phyloP scores from a whole-genome alignment of 2,329 filamentous ascomycete species.

The Aspergillus pseudoglaucus region DNA sequence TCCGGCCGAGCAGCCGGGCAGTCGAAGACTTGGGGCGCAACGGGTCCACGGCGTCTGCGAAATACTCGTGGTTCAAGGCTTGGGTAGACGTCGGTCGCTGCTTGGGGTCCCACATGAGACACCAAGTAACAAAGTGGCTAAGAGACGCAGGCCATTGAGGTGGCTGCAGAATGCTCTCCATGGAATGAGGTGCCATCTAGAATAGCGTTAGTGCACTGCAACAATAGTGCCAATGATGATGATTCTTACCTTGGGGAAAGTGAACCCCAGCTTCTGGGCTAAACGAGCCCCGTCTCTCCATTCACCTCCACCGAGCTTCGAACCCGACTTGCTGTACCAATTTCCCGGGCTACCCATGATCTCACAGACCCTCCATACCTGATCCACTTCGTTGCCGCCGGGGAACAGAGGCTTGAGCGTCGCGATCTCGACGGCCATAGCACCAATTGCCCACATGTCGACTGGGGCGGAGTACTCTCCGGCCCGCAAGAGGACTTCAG shows the following conservation, averaged over 20 bases:
- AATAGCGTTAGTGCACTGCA: slow-evolving; percentile 3
- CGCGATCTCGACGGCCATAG: slow-evolving; percentile 97
- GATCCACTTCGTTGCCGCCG: slow-evolving; percentile 95
- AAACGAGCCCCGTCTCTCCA: slow-evolving; percentile 93
- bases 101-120: slow-evolving; percentile 97
- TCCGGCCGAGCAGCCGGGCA: slow-evolving; percentile 76
- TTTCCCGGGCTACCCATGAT: slow-evolving; percentile 98
- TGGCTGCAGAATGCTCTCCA: slow-evolving; percentile 85
- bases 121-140: slow-evolving; percentile 94
- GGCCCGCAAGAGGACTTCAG: slow-evolving; percentile 85
- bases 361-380: slow-evolving; percentile 97
- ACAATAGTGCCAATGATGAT: not conserved
- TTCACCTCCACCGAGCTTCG: slow-evolving; percentile 84
- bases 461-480: slow-evolving; percentile 97
- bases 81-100: slow-evolving; percentile 84
- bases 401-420: slow-evolving; percentile 96
- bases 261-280: slow-evolving; percentile 94
- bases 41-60: slow-evolving; percentile 84
- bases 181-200: slow-evolving; percentile 91
- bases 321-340: slow-evolving; percentile 91
- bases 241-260: slow-evolving; percentile 69
- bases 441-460: slow-evolving; percentile 96
- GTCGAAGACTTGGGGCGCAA: slow-evolving; percentile 85
- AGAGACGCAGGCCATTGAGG: slow-evolving; percentile 88
- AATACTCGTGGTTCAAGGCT: slow-evolving; percentile 93